Base-by-base conservation (phyloP, 2,329 filamentous ascomycete species). In the Pseudocercospora eumusae region DNA sequence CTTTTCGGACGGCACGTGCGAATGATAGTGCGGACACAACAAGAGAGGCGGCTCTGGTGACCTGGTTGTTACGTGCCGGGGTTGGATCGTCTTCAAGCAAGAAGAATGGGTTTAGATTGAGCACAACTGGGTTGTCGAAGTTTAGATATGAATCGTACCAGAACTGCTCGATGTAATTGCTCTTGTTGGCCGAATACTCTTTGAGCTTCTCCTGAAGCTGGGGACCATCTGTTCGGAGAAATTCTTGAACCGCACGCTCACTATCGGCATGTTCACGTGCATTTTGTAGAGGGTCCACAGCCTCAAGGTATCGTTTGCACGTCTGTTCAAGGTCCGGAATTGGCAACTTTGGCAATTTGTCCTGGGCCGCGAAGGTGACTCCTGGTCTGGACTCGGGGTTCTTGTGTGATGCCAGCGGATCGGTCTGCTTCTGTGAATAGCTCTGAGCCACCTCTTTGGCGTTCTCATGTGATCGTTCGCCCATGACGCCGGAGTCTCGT, bases 81-180 rank as follows among this genome's bases (percentile, higher is more conserved):
- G 95, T 99, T 0, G 95, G 95, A 72, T 99, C 95, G 80, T 99
- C 95, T 77, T 97, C 95, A 57, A 99, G 83, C 60, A 99, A 82
- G 80, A 99, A 99, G 79, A 99, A 99, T 0, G 95, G 95, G 73
- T 99, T 99, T 67, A 99, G 80, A 78, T 99, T 98, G 68, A 99
- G 84, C 44, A 99, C 95, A 44, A 99, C 95, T 0, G 95, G 93
- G 73, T 97, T 98, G 75, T 98, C 95, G 74, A 89, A 99, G 79
- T 98, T 98, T 66, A 99, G 83, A 74, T 98, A 99, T 28, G 95
- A 98, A 76, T 99, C 95, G 75, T 98, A 98, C 95, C 93, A 99
- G 71, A 99, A 99, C 72, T 99, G 95, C 75, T 98, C 95, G 70
- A 99, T 98, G 74, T 97, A 99, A 77, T 93, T 98, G 40, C 91